Conservation (phyloP, 192 early-diverging fungal genomes). For the Podila horticola region DNA sequence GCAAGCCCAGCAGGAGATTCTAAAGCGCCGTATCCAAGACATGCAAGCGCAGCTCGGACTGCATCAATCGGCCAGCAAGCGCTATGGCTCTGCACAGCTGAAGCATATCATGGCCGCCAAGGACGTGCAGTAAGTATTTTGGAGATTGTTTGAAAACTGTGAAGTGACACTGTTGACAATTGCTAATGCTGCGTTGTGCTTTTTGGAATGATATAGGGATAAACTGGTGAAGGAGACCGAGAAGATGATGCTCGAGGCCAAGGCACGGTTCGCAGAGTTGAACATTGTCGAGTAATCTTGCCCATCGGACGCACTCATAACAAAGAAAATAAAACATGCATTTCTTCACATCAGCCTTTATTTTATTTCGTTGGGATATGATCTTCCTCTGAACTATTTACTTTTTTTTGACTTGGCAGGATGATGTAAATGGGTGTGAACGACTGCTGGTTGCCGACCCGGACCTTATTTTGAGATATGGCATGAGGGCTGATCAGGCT, state of each 20-base stretch:
- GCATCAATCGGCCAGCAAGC: conserved; percentile 2
- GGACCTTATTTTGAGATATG: too few relatives aligned
- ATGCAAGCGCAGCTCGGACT: conserved; percentile 7
- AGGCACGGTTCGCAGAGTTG: not conserved
- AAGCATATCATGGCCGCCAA: not conserved
- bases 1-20: conserved; percentile 28
- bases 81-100: conserved; percentile 3
- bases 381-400: not conserved
- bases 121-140: not conserved
- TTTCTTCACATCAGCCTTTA: too few relatives aligned
- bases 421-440: not conserved
- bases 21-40: conserved; percentile 23
- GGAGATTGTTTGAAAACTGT: not conserved
- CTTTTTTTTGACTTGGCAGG: not conserved
- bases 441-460: too few relatives aligned
- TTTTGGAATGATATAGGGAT: not conserved
- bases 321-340: too few relatives aligned
- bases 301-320: too few relatives aligned
- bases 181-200: too few relatives aligned
- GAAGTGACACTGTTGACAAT: too few relatives aligned
- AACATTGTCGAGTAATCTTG: not conserved
- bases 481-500: too few relatives aligned
- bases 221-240: not conserved
- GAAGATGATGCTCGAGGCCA: not conserved
- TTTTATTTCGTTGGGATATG: too few relatives aligned